Conservation (phyloP, 2,329 filamentous ascomycete genomes). For the Fusarium sp. region DNA sequence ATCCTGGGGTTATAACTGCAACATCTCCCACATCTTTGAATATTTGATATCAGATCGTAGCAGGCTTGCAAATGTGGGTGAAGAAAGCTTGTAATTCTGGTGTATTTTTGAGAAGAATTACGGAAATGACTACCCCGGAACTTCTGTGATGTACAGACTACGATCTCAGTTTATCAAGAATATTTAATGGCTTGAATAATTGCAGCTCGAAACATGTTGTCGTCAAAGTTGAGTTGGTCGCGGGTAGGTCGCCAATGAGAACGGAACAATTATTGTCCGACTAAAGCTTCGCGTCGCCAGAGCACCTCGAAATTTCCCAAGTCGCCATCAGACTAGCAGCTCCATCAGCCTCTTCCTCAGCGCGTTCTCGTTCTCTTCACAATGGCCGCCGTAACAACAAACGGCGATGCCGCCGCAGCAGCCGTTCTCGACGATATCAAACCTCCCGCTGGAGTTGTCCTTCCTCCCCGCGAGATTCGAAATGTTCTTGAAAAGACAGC, state of each 20-base stretch:
- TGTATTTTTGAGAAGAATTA: too few species aligned
- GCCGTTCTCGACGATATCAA: slow-evolving; percentile 74
- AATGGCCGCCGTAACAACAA: slow-evolving; percentile 57
- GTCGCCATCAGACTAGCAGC: slow-evolving; percentile 14
- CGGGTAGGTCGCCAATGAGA: background rate
- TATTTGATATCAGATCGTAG: too few species aligned
- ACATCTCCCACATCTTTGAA: background rate
- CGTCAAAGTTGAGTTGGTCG: background rate
- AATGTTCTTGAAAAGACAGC: slow-evolving; percentile 91
- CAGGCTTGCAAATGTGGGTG: background rate
- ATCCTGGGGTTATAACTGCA: background rate
- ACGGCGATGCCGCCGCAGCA: slow-evolving; percentile 63
- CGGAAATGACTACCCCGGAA: too few species aligned
- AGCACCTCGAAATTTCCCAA: slow-evolving; percentile 47
- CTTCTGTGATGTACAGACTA: too few species aligned
- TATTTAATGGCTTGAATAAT: background rate
- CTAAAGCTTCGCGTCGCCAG: slow-evolving; percentile 37
- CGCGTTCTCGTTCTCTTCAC: slow-evolving; percentile 17
- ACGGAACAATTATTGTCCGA: slow-evolving; percentile 33
- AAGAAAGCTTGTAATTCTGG: background rate
- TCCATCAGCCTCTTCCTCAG: slow-evolving; percentile 20
- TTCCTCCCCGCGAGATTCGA: slow-evolving; percentile 91
- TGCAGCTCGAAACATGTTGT: background rate
- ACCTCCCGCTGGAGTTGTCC: slow-evolving; percentile 83
- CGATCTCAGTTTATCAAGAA: background rate